Base-by-base conservation (phyloP, 2,329 filamentous ascomycete genomes). In the Cryphonectria naterciae region DNA sequence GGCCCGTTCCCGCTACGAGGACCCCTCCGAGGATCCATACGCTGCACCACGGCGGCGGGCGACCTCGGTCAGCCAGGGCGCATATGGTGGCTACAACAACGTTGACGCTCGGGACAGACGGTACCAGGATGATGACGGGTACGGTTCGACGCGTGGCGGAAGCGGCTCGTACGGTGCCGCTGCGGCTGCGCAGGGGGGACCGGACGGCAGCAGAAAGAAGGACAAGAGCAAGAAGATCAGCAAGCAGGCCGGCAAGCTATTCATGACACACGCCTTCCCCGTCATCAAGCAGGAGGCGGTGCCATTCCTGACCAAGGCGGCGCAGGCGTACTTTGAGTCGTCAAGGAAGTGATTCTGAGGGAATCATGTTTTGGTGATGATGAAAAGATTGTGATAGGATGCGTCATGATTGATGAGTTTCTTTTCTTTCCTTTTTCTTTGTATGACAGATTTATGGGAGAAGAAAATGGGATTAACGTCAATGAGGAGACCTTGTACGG, bases 231-330 rank as follows among this genome's bases (percentile, higher is more conserved):
- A 71, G 69, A 65, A 65, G 4, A 68, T 68, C 19, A 66, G 62
- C 22, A 68, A 73, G 63, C 69, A 73, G 66, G 71, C 71, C 1
- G 71, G 71, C 25, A 70, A 71, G 41, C 56, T 73, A 39, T 73
- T 73, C 49, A 73, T 73, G 71, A 71, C 68, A 49, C 71, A 73
- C 13, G 71, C 71, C 5, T 69, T 73, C 56, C 71, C 71, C 2
- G 68, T 73, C 11, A 73, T 73, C 46, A 73, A 71, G 69, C 70
- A 73, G 63, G 71, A 73, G 71, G 71, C 71, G 19, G 71, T 73
- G 56, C 71, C 71, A 8, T 68, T 73, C 22, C 28, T 73, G 66
- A 73, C 71, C 11, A 73, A 73, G 62, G 71, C 71, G 35, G 71
- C 71, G 10, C 71, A 73, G 69, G 71, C 71, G 11, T 73, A 73